Base-by-base conservation (phyloP, 2,329 filamentous ascomycete species). In the Alternaria sp. region DNA sequence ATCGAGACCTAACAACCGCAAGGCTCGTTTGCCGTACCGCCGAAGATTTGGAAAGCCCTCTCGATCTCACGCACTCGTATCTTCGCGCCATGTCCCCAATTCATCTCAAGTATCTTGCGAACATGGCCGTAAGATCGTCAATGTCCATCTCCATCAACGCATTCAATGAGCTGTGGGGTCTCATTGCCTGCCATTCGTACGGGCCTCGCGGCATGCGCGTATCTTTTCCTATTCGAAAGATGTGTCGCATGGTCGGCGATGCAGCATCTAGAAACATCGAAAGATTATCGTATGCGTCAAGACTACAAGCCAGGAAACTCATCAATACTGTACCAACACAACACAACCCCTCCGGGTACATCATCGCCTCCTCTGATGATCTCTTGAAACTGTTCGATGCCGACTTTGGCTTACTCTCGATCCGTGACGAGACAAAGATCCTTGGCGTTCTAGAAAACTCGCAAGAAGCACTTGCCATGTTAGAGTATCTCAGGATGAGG, bases 91-190 rank as follows among this genome's bases (percentile, higher is more conserved):
- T 97, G 88, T 96, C 93, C 1, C 93, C 93, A 0, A 94, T 97
- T 45, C 93, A 96, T 74, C 79, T 97, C 58, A 96, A 96, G 74
- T 97, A 97, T 71, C 84, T 97, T 4, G 86, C 83, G 6, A 93
- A 97, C 75, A 97, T 97, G 93, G 90, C 90, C 8, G 93, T 97
- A 0, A 89, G 93, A n/a, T 93, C 93, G 0, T 97, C 93, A 67
- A 97, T 97, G 93, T 97, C 93, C 0, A 93, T 97, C 64, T 96
- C 93, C 1, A 92, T 97, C 74, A 96, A 93, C 67, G 92, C 92
- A 0, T 96, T 96, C 71, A 86, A 87, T 69, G 91, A 96, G 70
- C 81, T 97, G 0, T 97, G 93, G 94, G 94, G 93, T 0, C 82
- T 97, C 26, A 93, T 97, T 44, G 89, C 93, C 2, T 97, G 93